Evolutionary conservation across 2,329 filamentous ascomycete genomes (phyloP).

Genomic region (Aspergillus carbonarius): DNA sequence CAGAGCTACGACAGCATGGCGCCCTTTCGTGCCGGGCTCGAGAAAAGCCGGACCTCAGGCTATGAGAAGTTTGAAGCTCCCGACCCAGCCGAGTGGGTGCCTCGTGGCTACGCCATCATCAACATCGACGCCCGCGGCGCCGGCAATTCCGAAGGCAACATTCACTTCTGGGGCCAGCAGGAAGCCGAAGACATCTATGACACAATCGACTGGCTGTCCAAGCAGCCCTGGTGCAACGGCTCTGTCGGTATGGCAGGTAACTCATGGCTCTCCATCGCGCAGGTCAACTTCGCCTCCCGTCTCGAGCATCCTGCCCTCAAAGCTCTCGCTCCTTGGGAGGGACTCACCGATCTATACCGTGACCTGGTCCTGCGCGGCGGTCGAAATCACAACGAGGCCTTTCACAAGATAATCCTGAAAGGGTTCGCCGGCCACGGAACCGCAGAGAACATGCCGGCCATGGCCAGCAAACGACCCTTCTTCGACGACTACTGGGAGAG

Average conservation of each 20-base stretch:
- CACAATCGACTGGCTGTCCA: constrained; percentile 20
- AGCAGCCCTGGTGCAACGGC: constrained; percentile 26
- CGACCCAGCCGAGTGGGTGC: constrained; percentile 32
- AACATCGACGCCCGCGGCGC: constrained; percentile 31
- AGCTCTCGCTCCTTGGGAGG: constrained; percentile 25
- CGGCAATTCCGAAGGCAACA: constrained; percentile 28
- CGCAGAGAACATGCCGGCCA: constrained; percentile 12
- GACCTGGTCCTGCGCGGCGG: constrained; percentile 21
- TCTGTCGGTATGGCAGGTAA: constrained; percentile 21
- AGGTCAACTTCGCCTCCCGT: constrained; percentile 14
- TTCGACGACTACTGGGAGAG: constrained; percentile 25
- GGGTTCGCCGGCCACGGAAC: constrained; percentile 11
- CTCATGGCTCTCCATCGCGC: constrained; percentile 17
- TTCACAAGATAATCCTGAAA: constrained; percentile 15
- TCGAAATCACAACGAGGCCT: constrained; percentile 12
- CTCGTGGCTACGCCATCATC: constrained; percentile 31
- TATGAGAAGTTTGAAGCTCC: constrained; percentile 26
- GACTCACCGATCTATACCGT: constrained; percentile 16
- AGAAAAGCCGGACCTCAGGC: constrained; percentile 8
- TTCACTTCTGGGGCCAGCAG: constrained; percentile 24
- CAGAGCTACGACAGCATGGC: constrained; percentile 15
- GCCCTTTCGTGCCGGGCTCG: constrained; percentile 6
- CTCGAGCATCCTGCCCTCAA: constrained; percentile 18
- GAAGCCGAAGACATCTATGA: constrained; percentile 30
- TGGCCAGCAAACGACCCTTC: constrained; percentile 17